Percentiles rank a stretch among this genome's conserved stretches.
These are phyloP conservation scores for Penicillium brevicompactum DNA, from an alignment of 2,329 filamentous ascomycete genomes.

Conservation along the genomic window DNA sequence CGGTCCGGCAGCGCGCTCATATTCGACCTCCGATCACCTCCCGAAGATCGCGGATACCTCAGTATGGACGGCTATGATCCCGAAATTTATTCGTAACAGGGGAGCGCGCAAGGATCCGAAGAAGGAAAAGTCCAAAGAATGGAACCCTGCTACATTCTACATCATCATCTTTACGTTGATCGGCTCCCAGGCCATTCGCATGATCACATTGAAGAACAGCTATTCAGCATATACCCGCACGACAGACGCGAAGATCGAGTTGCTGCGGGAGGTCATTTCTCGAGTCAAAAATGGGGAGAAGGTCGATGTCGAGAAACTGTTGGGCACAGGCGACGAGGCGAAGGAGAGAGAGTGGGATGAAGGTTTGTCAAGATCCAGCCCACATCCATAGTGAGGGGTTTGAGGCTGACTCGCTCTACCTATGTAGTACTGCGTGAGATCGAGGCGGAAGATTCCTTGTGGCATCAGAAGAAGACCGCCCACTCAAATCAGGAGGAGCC, in stretches of 20 bases:
- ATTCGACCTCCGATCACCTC: slow-evolving; percentile 25
- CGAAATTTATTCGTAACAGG: slow-evolving; percentile 55
- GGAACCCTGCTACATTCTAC: slow-evolving; percentile 82
- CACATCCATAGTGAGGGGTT: neutral
- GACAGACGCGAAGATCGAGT: slow-evolving; percentile 75
- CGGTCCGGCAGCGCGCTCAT: slow-evolving; percentile 12
- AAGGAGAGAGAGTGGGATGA: slow-evolving; percentile 88
- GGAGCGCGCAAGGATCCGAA: slow-evolving; percentile 36
- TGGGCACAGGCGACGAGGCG: slow-evolving; percentile 76
- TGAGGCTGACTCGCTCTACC: slow-evolving; percentile 10
- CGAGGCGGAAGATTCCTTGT: slow-evolving; percentile 42
- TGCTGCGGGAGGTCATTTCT: slow-evolving; percentile 67
- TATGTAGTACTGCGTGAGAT: slow-evolving; percentile 42
- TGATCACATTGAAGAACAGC: slow-evolving; percentile 78
- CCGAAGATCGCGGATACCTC: slow-evolving; percentile 57
- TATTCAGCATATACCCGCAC: slow-evolving; percentile 71
- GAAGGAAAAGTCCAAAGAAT: slow-evolving; percentile 58
- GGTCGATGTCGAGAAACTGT: slow-evolving; percentile 78
- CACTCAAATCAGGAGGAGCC: slow-evolving; percentile 10
- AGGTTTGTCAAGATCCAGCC: slow-evolving; percentile 52
- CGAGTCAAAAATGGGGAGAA: slow-evolving; percentile 54
- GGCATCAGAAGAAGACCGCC: slow-evolving; percentile 32
- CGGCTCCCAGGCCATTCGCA: slow-evolving; percentile 93
- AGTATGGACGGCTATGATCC: slow-evolving; percentile 71
- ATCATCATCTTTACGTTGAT: slow-evolving; percentile 83